phyloP scores from a whole-genome alignment of 148 eudicot species.

The Vaccinium myrtillus region DNA sequence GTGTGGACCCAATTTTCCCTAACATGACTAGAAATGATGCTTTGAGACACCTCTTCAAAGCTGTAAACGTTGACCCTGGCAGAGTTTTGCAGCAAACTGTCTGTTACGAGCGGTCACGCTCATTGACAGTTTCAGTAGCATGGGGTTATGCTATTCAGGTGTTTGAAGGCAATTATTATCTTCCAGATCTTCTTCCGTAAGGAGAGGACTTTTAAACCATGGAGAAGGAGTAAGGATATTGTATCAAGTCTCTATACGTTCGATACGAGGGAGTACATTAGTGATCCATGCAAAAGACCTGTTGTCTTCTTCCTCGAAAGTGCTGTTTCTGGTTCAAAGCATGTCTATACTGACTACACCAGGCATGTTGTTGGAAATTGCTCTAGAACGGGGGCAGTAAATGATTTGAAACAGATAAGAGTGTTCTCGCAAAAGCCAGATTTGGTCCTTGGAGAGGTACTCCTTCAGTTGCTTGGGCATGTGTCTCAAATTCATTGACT shows the following conservation, averaged over 20 bases:
- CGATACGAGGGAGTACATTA: constrained; percentile 50
- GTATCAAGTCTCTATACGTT: constrained; percentile 38
- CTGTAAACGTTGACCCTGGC: constrained; percentile 40
- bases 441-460: constrained; percentile 47
- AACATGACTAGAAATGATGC: constrained; percentile 33
- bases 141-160: constrained; percentile 81
- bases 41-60: constrained; percentile 43
- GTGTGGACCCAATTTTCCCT: constrained; percentile 48
- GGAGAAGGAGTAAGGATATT: constrained; percentile 54
- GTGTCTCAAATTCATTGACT: background rate
- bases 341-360: constrained; percentile 43
- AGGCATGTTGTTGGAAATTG: constrained; percentile 41
- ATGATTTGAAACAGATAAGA: constrained; percentile 37
- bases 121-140: constrained; percentile 43
- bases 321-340: constrained; percentile 35
- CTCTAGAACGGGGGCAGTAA: constrained; percentile 23
- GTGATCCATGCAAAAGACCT: constrained; percentile 62
- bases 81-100: constrained; percentile 47
- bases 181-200: constrained; percentile 55
- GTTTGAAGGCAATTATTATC: constrained; percentile 57
- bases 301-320: constrained; percentile 55
- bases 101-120: constrained; percentile 40
- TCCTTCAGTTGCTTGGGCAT: background rate
- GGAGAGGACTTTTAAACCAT: constrained; percentile 63
- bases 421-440: constrained; percentile 48